phyloP scores from a whole-genome alignment of 1,284 basidiomycete genomes.

The Trametes hirsuta region DNA sequence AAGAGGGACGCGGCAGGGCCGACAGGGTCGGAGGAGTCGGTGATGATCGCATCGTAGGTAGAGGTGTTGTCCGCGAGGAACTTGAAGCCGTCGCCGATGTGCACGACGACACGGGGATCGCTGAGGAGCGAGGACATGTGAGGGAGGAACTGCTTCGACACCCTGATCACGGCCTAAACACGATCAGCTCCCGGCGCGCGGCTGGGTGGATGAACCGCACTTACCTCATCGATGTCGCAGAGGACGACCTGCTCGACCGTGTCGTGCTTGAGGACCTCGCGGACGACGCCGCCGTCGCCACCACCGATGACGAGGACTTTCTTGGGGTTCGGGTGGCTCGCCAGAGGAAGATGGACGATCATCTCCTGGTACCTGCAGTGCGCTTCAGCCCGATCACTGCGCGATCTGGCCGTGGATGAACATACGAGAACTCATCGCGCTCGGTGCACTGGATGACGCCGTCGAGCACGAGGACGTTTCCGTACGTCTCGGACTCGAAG shows the following conservation, averaged over 20 bases:
- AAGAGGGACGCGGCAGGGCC: slow-evolving; percentile 95
- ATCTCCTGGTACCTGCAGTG: slow-evolving; percentile 93
- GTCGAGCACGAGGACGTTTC: slow-evolving; percentile 96
- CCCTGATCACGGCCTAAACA: slow-evolving; percentile 88
- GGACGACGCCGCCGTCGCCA: slow-evolving; percentile 95
- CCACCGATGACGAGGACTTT: slow-evolving; percentile 97
- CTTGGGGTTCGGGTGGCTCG: slow-evolving; percentile 95
- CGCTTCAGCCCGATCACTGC: not conserved
- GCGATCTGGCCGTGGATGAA: slow-evolving; percentile 26
- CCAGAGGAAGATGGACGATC: slow-evolving; percentile 96
- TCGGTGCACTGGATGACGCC: slow-evolving; percentile 97
- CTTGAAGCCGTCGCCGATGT: slow-evolving; percentile 97
- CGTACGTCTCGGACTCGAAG: slow-evolving; percentile 93
- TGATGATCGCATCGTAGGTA: slow-evolving; percentile 98
- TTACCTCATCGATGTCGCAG: slow-evolving; percentile 96
- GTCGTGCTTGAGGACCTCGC: slow-evolving; percentile 96
- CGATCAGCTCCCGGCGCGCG: not conserved
- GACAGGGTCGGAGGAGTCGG: slow-evolving; percentile 98
- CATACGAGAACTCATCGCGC: slow-evolving; percentile 96
- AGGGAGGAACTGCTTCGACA: slow-evolving; percentile 92
- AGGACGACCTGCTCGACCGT: slow-evolving; percentile 92
- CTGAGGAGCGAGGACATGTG: slow-evolving; percentile 90
- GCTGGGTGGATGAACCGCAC: slow-evolving; percentile 15
- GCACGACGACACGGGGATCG: slow-evolving; percentile 86
- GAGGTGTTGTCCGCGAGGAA: slow-evolving; percentile 91